Evolutionary conservation across 441 rosid genomes (phyloP).

Genomic region (Brassica hybrid): DNA sequence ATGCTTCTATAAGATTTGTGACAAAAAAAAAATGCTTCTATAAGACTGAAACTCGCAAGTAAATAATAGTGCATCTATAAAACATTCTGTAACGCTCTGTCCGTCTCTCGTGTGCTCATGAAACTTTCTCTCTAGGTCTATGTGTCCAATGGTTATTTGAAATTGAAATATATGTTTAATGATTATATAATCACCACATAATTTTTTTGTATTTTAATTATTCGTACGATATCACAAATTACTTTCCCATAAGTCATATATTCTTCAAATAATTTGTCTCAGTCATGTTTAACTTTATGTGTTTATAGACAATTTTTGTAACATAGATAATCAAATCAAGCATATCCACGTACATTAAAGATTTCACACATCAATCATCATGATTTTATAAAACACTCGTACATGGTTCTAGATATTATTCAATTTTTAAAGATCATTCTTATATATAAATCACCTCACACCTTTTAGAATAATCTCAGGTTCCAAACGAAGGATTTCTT

Average conservation of each 20-base stretch:
- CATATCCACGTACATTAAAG: not conserved
- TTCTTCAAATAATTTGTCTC: no score
- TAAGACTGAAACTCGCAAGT: not conserved
- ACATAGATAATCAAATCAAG: not conserved
- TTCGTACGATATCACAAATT: no score
- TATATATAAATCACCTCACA: not conserved
- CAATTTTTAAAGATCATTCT: not conserved
- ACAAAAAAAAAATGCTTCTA: not conserved
- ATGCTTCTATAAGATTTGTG: not conserved
- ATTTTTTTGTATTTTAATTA: no score
- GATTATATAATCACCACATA: not conserved
- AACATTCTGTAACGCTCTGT: not conserved
- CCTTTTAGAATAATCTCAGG: constrained; percentile 49
- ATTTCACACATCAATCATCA: not conserved
- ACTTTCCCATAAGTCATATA: no score
- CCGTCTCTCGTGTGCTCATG: not conserved
- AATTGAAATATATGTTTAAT: not conserved
- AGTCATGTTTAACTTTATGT: no score
- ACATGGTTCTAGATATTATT: constrained; percentile 2
- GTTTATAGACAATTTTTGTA: no score
- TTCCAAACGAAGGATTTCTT: constrained; percentile 48
- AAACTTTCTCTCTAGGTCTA: not conserved
- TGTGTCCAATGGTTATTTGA: no score
- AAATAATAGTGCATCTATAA: not conserved
- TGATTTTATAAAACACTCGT: not conserved